Evolutionary conservation across 2,329 filamentous ascomycete genomes (phyloP).

Genomic region (Colletotrichum abscissum): DNA sequence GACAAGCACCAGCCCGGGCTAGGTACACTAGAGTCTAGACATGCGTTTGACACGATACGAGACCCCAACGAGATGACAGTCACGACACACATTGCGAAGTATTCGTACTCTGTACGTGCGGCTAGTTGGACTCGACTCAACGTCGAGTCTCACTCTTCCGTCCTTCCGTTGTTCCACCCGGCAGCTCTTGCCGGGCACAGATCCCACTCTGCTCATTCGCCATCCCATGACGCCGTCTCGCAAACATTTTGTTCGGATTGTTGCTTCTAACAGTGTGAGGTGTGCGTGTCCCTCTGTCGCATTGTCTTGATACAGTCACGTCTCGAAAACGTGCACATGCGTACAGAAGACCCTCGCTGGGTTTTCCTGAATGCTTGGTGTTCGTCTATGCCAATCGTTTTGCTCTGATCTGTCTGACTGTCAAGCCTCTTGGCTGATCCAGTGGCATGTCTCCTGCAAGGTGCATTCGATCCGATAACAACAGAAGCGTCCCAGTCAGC

Average conservation of each 20-base stretch:
- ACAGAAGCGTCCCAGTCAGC: neutral
- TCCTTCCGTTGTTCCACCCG: slow-evolving; percentile 4
- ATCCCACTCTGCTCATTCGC: slow-evolving; percentile 13
- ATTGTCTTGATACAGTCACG: neutral
- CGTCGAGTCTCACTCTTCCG: neutral
- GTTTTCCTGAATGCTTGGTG: neutral
- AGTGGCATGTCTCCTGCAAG: slow-evolving; percentile 8
- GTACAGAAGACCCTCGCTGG: neutral
- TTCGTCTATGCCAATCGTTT: slow-evolving; percentile 18
- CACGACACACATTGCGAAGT: neutral
- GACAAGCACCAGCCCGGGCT: neutral
- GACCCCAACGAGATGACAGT: neutral
- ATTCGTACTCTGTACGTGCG: neutral
- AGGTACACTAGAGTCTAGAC: neutral
- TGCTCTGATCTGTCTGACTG: neutral
- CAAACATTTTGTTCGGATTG: neutral
- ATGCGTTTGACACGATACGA: neutral
- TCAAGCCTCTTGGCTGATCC: neutral
- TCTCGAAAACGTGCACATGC: neutral
- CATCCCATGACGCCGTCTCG: neutral
- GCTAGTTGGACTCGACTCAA: neutral
- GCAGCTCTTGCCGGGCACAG: slow-evolving; percentile 21
- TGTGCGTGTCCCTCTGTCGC: neutral
- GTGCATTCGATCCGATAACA: neutral
- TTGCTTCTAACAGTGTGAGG: neutral